Base-by-base conservation (phyloP, 2,329 filamentous ascomycete genomes). In the Colletotrichum endophyticum region DNA sequence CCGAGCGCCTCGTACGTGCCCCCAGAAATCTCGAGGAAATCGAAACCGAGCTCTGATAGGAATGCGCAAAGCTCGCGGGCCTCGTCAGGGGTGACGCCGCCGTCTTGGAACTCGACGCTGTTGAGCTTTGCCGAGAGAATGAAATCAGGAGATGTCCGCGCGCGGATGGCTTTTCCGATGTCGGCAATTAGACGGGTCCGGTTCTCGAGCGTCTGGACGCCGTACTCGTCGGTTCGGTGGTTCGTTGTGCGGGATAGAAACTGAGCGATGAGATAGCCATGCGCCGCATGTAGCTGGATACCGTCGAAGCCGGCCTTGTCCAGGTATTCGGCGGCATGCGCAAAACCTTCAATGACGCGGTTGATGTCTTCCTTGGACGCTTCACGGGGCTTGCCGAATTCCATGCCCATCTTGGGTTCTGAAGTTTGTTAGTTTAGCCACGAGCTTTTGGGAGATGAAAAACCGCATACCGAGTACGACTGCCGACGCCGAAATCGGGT, bases 261-360 rank as follows among this genome's bases (percentile, higher is more conserved):
- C 78, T 90, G 88, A 5, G 87, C 84, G 5, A 91, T 81, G 4
- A 92, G 86, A 79, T 90, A 91, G 3, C 90, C 89, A 79, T 91
- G 89, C 2, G 89, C 90, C 16, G 83, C 88, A 79, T 91, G 90
- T 12, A 91, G 82, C 80, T 89, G 79, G 30, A 90, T 84, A 5
- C 89, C 89, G 77, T 90, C 86, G 64, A 87, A 94, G 3, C 93
- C 92, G 0, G 91, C 92, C 80, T 91, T 91, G 75, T 93, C 88
- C 6, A 91, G 84, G 78, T 89, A 94, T 79, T 91, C 89, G 0
- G 92, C 91, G 0, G 91, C 88, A 79, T 94, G 89, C 0, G 90
- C 90, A 79, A 93, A 94, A 4, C 88, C 88, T 27, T 91, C 87
- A n/a, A 92, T 87, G n/a, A 94, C 81, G 16, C 84, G 81, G 49